phyloP scores from a whole-genome alignment of 345 rosid genomes.

The Euphorbia pulcherrima region DNA sequence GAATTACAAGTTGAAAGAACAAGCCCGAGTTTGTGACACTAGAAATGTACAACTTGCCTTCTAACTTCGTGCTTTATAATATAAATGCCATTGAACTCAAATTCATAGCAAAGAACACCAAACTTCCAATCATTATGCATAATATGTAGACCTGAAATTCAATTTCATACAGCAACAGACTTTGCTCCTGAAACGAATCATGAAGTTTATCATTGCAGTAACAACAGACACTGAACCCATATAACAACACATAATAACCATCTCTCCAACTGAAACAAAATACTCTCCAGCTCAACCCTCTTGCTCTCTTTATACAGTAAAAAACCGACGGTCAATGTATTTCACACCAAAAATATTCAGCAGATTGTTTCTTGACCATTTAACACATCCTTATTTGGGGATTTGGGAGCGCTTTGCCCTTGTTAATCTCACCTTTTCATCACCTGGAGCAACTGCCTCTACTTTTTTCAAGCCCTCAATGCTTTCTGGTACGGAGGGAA shows the following conservation, averaged over 20 bases:
- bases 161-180: background rate
- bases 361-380: background rate
- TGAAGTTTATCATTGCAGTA: background rate
- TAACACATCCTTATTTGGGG: background rate
- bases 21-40: no score
- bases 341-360: background rate
- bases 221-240: background rate
- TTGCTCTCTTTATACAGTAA: background rate
- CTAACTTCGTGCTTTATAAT: no score
- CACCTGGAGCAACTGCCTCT: slow-evolving; percentile 6
- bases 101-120: no score
- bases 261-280: background rate
- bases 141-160: background rate
- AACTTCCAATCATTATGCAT: background rate
- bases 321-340: background rate
- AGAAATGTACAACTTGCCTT: no score
- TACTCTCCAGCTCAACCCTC: background rate
- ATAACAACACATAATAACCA: background rate
- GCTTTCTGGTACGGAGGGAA: slow-evolving; percentile 13
- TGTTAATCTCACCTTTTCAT: slow-evolving; percentile 4
- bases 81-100: no score
- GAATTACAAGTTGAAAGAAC: no score
- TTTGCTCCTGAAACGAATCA: background rate
- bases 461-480: slow-evolving; percentile 9
- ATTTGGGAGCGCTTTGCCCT: slow-evolving; percentile 14